Evolutionary conservation across 495 filamentous ascomycete species (phyloP).

Genomic region (Penicillium paxilli): DNA sequence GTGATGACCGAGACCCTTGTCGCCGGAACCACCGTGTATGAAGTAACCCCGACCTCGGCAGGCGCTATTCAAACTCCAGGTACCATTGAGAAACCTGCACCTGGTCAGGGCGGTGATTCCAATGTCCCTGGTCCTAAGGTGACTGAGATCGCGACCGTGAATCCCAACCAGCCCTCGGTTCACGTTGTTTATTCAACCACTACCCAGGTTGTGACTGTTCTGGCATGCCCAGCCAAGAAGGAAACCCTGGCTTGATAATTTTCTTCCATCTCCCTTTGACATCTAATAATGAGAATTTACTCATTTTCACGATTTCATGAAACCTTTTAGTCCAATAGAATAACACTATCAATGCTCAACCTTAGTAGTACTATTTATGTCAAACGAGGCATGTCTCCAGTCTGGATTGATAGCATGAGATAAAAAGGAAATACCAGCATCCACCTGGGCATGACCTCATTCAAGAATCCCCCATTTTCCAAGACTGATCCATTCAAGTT

Average conservation of each 20-base stretch:
- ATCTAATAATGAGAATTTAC: neutral
- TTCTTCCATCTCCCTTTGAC: neutral
- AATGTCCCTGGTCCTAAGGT: neutral
- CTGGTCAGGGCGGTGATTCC: neutral
- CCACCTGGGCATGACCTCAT: too few relatives aligned
- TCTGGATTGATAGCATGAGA: too few relatives aligned
- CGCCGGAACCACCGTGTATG: slow-evolving; percentile 11
- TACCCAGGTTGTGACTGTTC: neutral
- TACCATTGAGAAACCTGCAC: neutral
- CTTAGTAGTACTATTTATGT: too few relatives aligned
- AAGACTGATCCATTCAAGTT: too few relatives aligned
- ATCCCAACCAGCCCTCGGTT: neutral
- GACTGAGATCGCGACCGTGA: neutral
- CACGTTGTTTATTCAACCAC: neutral
- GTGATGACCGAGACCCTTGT: slow-evolving; percentile 22
- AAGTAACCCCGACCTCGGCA: neutral
- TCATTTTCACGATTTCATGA: too few relatives aligned
- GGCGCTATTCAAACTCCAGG: neutral
- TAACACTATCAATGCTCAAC: too few relatives aligned
- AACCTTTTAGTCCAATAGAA: too few relatives aligned
- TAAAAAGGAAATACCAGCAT: too few relatives aligned
- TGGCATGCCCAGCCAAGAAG: neutral
- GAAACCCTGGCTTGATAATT: neutral
- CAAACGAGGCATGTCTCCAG: too few relatives aligned
- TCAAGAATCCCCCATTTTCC: too few relatives aligned